These are phyloP conservation scores for Suhomyces vadensis DNA, from an alignment of 805 yeast species.

Conservation along the genomic window DNA sequence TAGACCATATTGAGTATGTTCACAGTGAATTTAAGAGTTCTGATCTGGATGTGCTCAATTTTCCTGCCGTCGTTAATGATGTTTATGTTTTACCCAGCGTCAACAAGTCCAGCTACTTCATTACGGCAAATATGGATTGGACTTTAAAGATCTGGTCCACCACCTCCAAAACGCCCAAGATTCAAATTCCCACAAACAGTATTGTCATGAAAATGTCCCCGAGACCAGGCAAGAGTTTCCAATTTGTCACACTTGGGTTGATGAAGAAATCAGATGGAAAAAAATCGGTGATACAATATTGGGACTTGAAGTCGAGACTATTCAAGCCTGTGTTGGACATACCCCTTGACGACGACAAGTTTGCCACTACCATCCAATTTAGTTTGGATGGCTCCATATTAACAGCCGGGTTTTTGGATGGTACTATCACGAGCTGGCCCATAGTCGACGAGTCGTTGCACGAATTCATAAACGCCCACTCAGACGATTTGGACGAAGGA, in stretches of 20 bases:
- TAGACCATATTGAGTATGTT: slow-evolving; percentile 13
- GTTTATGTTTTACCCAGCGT: slow-evolving; percentile 1
- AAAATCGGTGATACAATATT: slow-evolving; percentile 23
- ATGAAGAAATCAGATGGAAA: slow-evolving; percentile 6
- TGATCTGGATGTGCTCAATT: slow-evolving; percentile 8
- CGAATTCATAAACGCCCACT: background rate
- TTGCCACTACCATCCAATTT: slow-evolving; percentile 17
- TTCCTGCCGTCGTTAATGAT: slow-evolving; percentile 7
- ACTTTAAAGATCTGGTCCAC: slow-evolving; percentile 22
- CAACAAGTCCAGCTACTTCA: slow-evolving; percentile 7
- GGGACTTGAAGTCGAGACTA: slow-evolving; percentile 28
- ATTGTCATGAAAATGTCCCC: slow-evolving; percentile 19
- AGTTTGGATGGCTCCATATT: slow-evolving; percentile 19
- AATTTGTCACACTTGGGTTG: slow-evolving; percentile 29
- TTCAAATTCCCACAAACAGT: slow-evolving; percentile 21
- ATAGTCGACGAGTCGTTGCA: slow-evolving; percentile 7
- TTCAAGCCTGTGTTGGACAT: slow-evolving; percentile 20
- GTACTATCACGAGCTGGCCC: slow-evolving; percentile 13
- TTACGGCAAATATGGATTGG: slow-evolving; percentile 28
- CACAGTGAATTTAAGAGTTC: slow-evolving; percentile 6
- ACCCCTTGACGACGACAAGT: slow-evolving; percentile 3
- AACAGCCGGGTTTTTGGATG: slow-evolving; percentile 24
- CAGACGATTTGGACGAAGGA: slow-evolving; percentile 9
- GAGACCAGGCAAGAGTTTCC: slow-evolving; percentile 21
- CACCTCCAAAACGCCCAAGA: slow-evolving; percentile 11